Base-by-base conservation (phyloP, 116 monocot species). In the Cymodocea nodosa region DNA sequence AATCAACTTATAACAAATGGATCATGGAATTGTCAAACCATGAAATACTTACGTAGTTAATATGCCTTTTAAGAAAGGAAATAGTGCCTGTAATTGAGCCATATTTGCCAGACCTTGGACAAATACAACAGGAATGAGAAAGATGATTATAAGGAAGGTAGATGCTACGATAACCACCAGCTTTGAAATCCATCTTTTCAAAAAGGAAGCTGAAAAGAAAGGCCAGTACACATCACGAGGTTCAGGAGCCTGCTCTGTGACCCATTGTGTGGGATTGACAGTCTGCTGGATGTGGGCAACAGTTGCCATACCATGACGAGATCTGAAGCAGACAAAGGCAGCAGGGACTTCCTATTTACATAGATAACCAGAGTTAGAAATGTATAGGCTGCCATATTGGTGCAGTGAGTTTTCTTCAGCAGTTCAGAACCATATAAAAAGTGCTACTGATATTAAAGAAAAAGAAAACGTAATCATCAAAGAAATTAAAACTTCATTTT, bases 201-300 rank as follows among this genome's bases (percentile, higher is more conserved):
- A 74, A 73, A 89, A 92, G 60, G 92, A 85, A 60, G 83, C 68
- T 48, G 89, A 99, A 79, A 99, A 99, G 63, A 82, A 84, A 44
- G 92, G 99, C 99, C 99, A 99, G 63, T 92, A 92, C 5, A 99
- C 89, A 79, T 99, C 99, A 63, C 66, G 71, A 50, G 99, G 99
- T 67, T 99, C 99, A 63, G 99, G 99, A 58, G 92, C 99, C 65
- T 73, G 69, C 65, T 99, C 99, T 40, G 87, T 87, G 30, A 89
- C 81, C 99, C 99, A 99, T 52, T 84, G 63, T 37, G 68, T 85
- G 23, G 99, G 93, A 71, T 99, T 85, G 24, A 67, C 59, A 16
- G 99, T 89, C 71, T 84, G 92, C 64, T 67, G 89, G 23, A 89
- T 82, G 74, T 74, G 74, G 44, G 85, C 34, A 69, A 70, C 82